Evolutionary conservation across 129 eudicot species (phyloP), one percentile per base, ranked within the genome.

Genomic region (Centaurea solstitialis): DNA sequence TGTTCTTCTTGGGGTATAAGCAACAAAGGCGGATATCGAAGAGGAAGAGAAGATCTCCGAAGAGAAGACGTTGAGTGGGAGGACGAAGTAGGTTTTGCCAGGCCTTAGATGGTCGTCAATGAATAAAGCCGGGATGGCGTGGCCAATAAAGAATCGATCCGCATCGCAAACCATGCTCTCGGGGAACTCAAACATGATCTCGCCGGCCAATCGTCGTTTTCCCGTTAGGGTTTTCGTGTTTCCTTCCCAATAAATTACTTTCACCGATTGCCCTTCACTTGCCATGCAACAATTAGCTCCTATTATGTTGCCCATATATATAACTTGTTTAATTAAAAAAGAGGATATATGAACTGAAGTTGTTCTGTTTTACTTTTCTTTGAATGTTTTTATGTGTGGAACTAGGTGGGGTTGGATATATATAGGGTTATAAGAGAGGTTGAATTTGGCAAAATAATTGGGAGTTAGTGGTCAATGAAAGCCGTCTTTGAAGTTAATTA

Each of bases 111-210:
- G 73, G 15, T 91, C 97, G 4, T 87, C 93, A 67, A 91, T 86
- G 59, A 83, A 76, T 59, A 94, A 84, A 10, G 87, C 72, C 0
- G 97, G 98, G 22, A 91, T 71, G 0, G 86, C 86, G 7, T 81
- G 90, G 35, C 98, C 98, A 2, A 93, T 81, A 86, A 47, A 91
- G 86, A 93, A 93, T 12, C 94, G 83, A 35, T 89, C 94, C 0
- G 93, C 90, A 35, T 85, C 90, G 82, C 97, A 91, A 47, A 93
- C 88, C 86, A 93, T 87, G 20, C 85, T 69, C 50, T 93, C 98
- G 4, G 98, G 98, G 81, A 91, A 93, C 85, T 93, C 91, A 33
- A 91, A 89, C 98, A 93, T 93, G 83, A 93, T 88, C 81, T 93
- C 98, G 41, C 97, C 98, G 39, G 94, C 98, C 15, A 91, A 40